Evolutionary conservation across 495 filamentous ascomycete species (phyloP), one percentile per base, ranked within the genome.

Genomic region (Penicillium cinerascens): DNA sequence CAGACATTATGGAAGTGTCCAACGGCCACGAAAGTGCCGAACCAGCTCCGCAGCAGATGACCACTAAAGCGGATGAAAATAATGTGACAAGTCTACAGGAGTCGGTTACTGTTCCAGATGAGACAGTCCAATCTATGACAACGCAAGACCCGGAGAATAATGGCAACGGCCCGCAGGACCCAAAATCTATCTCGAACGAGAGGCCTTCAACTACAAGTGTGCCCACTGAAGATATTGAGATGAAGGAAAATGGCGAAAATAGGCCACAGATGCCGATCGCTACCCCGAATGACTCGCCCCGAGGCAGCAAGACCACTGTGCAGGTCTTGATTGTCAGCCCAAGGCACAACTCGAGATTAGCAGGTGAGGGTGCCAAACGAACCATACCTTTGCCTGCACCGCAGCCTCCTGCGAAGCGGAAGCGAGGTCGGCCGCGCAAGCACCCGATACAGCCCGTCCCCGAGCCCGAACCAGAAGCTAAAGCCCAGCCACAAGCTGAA

Each of bases 241-340:
- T 33, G 29, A 33, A 33, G 3, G 29, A 13, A 4, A 33, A 13
- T 1, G 10, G 11, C 29, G 29, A 33, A 13, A 33, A 13, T 3
- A 39, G 37, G 4, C 37, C 18, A 7, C 37, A 18, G n/a, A 39
- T 13, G 8, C 20, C 15, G n/a, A 33, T 11, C 16, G 10, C 3
- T 25, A 15, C 15, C 6, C 25, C 23, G 26, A 21, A 48, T 3
- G 9, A 11, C 2, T 33, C 29, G 3, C 10, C 29, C 29, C 10
- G 29, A 13, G 29, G 13, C 11, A 33, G 8, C 10, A 33, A 33
- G 11, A 15, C 1, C 11, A 33, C 41, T 11, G 18, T 58, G 29
- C 43, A 63, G 46, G 58, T 64, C 29, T 39, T 64, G 20, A 54
- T 64, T 17, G 27, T 53, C n/a, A 65, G 51, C 25, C 50, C 56